Evolutionary conservation across 495 filamentous ascomycete genomes (phyloP), one percentile per base, ranked within the genome.

Genomic region (Trichoderma gamsii): DNA sequence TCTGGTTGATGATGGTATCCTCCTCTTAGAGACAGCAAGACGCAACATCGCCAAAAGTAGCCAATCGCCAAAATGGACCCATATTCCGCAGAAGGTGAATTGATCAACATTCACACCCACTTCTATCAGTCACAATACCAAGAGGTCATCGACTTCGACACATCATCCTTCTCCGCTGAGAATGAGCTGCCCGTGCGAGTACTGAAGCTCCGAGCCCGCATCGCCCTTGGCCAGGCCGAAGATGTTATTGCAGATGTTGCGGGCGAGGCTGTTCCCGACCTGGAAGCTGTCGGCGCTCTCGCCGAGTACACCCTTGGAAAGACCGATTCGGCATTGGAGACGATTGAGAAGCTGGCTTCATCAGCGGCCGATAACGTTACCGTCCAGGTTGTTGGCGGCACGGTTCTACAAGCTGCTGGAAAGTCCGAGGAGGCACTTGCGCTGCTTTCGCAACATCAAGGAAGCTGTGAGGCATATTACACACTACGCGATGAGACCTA

Each of bases 91-190:
- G 95, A 97, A 82, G 92, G 92, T 82, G 95, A 99, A 81, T 87
- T 99, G 72, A 87, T 97, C 77, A 96, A 93, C 83, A 88, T 97
- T 76, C 91, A 95, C 86, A 96, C 90, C 80, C 86, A 91, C 82
- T 97, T 97, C 86, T 90, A 95, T 84, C 90, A 93, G 76, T 92
- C 91, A 75, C 92, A 94, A 80, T 97, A 92, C 85, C 81, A 89
- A 66, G 80, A 86, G 67, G 92, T 95, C 70, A 77, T 94, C 79
- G 88, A 92, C 79, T 93, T 90, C 79, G 87, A 92, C 78, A 88
- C 86, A 32, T 84, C 89, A 6, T 79, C 87, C 59, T 87, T 97
- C 69, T 92, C 91, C 66, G 38, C 88, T 68, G 85, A 89, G 73
- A 97, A 97, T 79, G 78, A 81, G 44, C 81, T 92, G 4, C 86